Conservation (phyloP, 2,329 filamentous ascomycete species). For the Ophiosphaerella herpotricha region DNA sequence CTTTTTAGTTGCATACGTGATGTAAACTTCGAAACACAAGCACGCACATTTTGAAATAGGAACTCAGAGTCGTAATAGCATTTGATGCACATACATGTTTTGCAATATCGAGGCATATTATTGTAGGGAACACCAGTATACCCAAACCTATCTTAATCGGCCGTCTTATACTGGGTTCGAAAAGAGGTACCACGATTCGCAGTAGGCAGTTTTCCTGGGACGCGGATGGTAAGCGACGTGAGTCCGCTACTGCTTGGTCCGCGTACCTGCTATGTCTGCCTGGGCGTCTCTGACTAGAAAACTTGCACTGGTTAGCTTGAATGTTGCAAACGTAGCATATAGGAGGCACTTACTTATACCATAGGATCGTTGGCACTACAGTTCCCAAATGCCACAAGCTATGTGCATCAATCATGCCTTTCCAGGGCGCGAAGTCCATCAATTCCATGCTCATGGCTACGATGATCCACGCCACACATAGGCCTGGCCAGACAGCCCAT, state of each 20-base stretch:
- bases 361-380: constrained; percentile 82
- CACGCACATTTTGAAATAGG: no score
- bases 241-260: constrained; percentile 67
- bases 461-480: constrained; percentile 90
- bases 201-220: constrained; percentile 26
- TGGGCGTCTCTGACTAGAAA: constrained; percentile 85
- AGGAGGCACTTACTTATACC: constrained; percentile 79
- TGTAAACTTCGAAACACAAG: no score
- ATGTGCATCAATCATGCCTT: constrained; percentile 86
- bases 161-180: constrained; percentile 3
- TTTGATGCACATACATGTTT: no score
- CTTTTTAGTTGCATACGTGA: no score
- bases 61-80: no score
- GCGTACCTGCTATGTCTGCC: constrained; percentile 75
- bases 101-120: no score
- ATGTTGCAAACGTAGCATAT: constrained; percentile 3
- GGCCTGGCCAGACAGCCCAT: constrained; percentile 88
- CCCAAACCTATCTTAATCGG: no score
- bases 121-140: no score
- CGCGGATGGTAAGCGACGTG: constrained; percentile 24
- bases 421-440: constrained; percentile 87
- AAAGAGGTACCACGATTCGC: constrained; percentile 21
- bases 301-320: constrained; percentile 53
- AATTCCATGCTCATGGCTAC: constrained; percentile 95
- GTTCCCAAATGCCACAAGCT: constrained; percentile 95